Base-by-base conservation (phyloP, 2,329 filamentous ascomycete species). In the Fusarium humuli region DNA sequence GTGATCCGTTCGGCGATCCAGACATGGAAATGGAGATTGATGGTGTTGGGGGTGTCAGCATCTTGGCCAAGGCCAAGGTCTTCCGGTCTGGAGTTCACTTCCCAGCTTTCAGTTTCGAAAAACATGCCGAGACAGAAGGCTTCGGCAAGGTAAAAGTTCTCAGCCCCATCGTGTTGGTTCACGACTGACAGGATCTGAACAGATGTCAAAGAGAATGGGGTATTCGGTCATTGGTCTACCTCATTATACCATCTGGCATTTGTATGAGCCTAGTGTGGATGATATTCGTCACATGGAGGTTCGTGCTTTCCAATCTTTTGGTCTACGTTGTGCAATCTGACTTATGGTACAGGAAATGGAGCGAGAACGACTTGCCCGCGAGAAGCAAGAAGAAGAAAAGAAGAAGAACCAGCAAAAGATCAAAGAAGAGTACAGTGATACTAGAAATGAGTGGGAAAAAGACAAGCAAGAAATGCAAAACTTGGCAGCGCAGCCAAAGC, bases 11-110 rank as follows among this genome's bases (percentile, higher is more conserved):
- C 76, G 96, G 96, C 41, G 96, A 99, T 77, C 95, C 95, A 22
- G 96, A 99, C 78, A 98, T 98, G 91, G 96, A 99, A 79, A 98
- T 99, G 96, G 96, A 99, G 76, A 95, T 99, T 74, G 96, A 99
- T 75, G 96, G 96, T 72, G 94, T 99, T 48, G 95, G 96, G 53
- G 96, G 96, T 82, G 96, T 99, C 74, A 98, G 94, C 82, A 99
- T 99, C 76, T 82, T 99, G 74, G 95, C 96, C 47, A 99, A 98
- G 81, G 96, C 96, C 3, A 92, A 91, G 75, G 96, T 99, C 1
- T 99, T 99, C 84, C 90, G 96, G 67, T 91, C 93, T 47, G 96
- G 96, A 45, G 95, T 97, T 34, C 96, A 99, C 81, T 99, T 99
- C 82, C 96, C 96, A 5, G 96, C 96, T 3, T 99, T 99, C 79